phyloP scores from a whole-genome alignment of 345 rosid species.

The Rhodamnia rubescens region DNA sequence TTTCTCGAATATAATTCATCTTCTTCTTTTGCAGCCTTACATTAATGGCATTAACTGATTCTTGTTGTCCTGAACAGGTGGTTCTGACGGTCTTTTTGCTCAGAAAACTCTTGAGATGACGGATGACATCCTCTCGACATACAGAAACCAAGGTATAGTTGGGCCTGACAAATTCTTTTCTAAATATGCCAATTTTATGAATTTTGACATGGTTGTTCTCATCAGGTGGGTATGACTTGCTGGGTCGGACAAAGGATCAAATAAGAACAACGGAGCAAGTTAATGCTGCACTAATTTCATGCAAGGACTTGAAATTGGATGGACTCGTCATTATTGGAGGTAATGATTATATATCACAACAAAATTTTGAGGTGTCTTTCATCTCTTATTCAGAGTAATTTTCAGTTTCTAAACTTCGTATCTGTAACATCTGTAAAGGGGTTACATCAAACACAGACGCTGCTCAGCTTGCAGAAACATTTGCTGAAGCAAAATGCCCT shows the following conservation, averaged over 20 bases:
- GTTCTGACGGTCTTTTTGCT: slow-evolving; percentile 95
- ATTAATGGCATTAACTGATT: not conserved
- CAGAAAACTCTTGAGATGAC: slow-evolving; percentile 85
- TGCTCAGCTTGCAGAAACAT: slow-evolving; percentile 96
- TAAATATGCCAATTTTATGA: not conserved
- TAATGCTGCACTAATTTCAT: slow-evolving; percentile 66
- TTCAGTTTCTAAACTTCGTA: slow-evolving; percentile 1
- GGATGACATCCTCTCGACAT: slow-evolving; percentile 64
- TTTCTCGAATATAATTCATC: not conserved
- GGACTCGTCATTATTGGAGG: slow-evolving; percentile 98
- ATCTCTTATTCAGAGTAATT: not conserved
- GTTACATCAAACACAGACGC: slow-evolving; percentile 97
- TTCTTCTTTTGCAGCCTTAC: not conserved
- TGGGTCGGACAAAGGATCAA: slow-evolving; percentile 97
- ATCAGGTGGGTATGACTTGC: slow-evolving; percentile 85
- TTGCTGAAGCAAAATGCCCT: slow-evolving; percentile 74
- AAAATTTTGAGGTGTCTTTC: not conserved
- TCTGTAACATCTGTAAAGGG: slow-evolving; percentile 36
- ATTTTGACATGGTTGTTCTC: not conserved
- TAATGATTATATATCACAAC: slow-evolving; percentile 4
- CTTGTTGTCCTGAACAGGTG: slow-evolving; percentile 37
- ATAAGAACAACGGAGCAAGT: slow-evolving; percentile 95
- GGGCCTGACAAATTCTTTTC: not conserved
- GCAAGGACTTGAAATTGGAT: slow-evolving; percentile 84
- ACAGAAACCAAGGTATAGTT: slow-evolving; percentile 86